phyloP scores from a whole-genome alignment of 345 rosid genomes.

The Pelargonium nanum region DNA sequence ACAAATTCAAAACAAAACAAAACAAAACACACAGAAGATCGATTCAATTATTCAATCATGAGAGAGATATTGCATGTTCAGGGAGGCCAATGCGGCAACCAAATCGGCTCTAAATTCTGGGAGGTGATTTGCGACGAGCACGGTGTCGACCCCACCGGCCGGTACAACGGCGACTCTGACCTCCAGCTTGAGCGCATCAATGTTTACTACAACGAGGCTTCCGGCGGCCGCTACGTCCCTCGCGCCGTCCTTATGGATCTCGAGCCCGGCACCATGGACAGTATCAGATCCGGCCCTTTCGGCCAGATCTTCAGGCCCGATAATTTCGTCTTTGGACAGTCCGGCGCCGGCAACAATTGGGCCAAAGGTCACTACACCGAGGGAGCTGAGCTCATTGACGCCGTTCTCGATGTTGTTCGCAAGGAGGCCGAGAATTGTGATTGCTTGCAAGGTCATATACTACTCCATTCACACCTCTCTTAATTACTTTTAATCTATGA shows the following conservation, averaged over 20 bases:
- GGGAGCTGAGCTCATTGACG: slow-evolving; percentile 8
- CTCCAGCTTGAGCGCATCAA: slow-evolving; percentile 9
- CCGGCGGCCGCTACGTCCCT: slow-evolving; percentile 4
- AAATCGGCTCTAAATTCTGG: slow-evolving; percentile 11
- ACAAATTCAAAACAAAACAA: no score
- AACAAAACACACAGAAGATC: no score
- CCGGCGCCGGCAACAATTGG: slow-evolving; percentile 10
- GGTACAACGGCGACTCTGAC: slow-evolving; percentile 7
- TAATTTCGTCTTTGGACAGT: slow-evolving; percentile 9
- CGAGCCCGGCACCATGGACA: slow-evolving; percentile 11
- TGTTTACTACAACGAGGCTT: slow-evolving; percentile 8
- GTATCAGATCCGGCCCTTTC: slow-evolving; percentile 7
- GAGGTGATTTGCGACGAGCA: slow-evolving; percentile 10
- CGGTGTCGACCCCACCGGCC: slow-evolving; percentile 7
- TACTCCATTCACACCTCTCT: background rate
- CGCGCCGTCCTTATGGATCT: slow-evolving; percentile 11
- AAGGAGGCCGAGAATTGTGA: slow-evolving; percentile 12
- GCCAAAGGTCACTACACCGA: slow-evolving; percentile 6
- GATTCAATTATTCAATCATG: background rate
- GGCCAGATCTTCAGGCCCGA: slow-evolving; percentile 9
- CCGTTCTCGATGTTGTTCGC: slow-evolving; percentile 6
- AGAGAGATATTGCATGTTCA: slow-evolving; percentile 7
- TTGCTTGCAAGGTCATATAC: slow-evolving; percentile 6
- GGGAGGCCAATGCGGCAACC: slow-evolving; percentile 13
- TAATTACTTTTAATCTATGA: no score